Evolutionary conservation across 1,284 basidiomycete genomes (phyloP), one percentile per base, ranked within the genome.

Genomic region (Xerocomus minutiporus): DNA sequence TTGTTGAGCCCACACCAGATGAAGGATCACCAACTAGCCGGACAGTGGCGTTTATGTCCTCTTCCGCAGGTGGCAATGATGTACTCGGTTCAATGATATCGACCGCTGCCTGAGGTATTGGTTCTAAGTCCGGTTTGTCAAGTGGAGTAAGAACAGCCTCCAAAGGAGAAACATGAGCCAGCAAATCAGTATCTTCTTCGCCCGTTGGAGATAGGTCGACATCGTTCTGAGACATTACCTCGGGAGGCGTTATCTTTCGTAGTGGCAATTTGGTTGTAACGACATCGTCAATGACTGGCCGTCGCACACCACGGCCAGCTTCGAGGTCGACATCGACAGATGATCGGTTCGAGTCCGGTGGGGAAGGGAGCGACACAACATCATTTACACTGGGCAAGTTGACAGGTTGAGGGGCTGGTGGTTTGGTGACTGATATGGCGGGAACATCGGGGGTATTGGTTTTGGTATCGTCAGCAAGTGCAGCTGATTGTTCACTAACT

Each of bases 331-430:
- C 68, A 42, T 78, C 75, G 56, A 74, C 69, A 8, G 76, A 76
- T 13, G 77, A 77, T 44, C 71, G 72, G 26, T 68, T 67, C 17
- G 76, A 76, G 53, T 77, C 75, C 15, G 72, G 73, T 4, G 75
- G 75, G 25, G 76, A 77, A 13, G 72, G 70, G 13, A 73, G 64
- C 9, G 74, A 62, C 8, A 73, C 68, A 50, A 88, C 81, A 59
- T 87, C 84, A 35, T 74, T 75, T 17, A 76, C 72, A 25, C 81
- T 85, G 2, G 86, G 87, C 17, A 89, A 71, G 46, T 75, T 75
- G 8, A 89, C 76, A 39, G 86, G 84, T 46, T 75, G 65, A 17
- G 87, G 87, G 0, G 77, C 79, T 3, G 85, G 85, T n/a, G 82
- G 76, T 69, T 82, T 87, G 31, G 84, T 83, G 56, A 86, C 70